Conservation (phyloP, 116 monocot genomes). For the Posidonia oceanica region DNA sequence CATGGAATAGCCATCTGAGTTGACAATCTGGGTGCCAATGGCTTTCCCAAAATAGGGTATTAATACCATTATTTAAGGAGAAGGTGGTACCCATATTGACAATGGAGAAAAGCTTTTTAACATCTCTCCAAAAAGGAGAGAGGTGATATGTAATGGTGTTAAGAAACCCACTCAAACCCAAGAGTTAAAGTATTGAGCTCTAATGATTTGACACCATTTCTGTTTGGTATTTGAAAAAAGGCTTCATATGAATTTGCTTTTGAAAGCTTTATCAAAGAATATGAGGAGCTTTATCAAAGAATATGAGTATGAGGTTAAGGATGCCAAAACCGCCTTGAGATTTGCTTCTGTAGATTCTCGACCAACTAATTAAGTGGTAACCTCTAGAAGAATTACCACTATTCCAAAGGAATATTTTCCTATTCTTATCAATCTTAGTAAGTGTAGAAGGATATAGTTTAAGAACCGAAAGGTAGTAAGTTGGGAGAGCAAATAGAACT, state of each 20-base stretch:
- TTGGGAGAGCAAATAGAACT: background rate
- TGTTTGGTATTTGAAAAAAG: too few species aligned
- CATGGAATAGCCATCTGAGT: too few species aligned
- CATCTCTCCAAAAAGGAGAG: too few species aligned
- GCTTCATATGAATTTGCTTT: background rate
- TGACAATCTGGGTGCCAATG: too few species aligned
- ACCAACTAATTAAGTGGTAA: background rate
- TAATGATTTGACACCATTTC: too few species aligned
- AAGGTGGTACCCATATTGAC: too few species aligned
- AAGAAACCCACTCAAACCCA: too few species aligned
- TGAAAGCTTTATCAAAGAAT: background rate
- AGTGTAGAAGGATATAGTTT: background rate
- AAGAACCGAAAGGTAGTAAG: constrained; percentile 1
- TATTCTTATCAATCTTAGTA: background rate
- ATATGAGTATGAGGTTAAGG: background rate
- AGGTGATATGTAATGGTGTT: too few species aligned
- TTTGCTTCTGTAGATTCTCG: background rate
- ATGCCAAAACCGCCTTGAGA: background rate
- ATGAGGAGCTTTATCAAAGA: background rate
- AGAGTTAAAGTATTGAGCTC: too few species aligned
- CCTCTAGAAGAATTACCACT: background rate
- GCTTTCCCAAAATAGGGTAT: too few species aligned
- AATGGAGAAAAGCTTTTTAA: too few species aligned
- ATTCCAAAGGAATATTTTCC: background rate
- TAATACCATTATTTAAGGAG: too few species aligned